These are phyloP conservation scores for Botrytis paeoniae DNA, from an alignment of 2,329 filamentous ascomycete species.

Conservation along the genomic window DNA sequence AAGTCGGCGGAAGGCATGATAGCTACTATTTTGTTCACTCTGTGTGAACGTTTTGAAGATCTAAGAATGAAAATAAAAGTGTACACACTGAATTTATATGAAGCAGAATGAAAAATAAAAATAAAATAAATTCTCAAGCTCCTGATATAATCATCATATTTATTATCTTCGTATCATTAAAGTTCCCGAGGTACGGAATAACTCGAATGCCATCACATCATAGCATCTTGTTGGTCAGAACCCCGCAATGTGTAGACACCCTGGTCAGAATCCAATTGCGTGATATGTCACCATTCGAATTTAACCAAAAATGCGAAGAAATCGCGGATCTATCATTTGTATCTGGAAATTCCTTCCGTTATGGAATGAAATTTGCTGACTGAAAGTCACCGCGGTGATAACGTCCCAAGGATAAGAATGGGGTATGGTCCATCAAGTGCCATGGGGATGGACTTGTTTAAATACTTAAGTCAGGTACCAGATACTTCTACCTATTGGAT, in stretches of 20 bases:
- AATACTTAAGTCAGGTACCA: not conserved
- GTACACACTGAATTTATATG: not conserved
- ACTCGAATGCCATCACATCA: not conserved
- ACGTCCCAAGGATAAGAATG: not conserved
- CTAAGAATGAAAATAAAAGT: not conserved
- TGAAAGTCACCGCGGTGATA: not conserved
- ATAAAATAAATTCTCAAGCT: too few relatives aligned
- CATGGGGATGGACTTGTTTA: not conserved
- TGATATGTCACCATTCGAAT: conserved; percentile 14
- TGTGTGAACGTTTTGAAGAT: not conserved
- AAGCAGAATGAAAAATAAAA: not conserved
- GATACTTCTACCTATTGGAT: not conserved
- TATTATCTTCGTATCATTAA: not conserved
- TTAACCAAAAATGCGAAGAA: not conserved
- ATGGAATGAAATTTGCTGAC: not conserved
- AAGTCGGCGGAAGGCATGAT: conserved; percentile 13
- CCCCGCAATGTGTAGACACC: not conserved
- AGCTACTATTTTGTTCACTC: not conserved
- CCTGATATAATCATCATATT: not conserved
- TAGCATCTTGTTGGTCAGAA: conserved; percentile 1
- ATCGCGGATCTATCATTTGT: not conserved
- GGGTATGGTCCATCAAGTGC: not conserved
- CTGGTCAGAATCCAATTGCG: conserved; percentile 7
- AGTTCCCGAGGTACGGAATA: conserved; percentile 6
- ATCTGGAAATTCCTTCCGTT: not conserved